Percentiles rank a stretch among this genome's conserved stretches.
Evolutionary conservation across 2,329 filamentous ascomycete genomes (phyloP).

Genomic region (Akanthomyces dipterigenus): DNA sequence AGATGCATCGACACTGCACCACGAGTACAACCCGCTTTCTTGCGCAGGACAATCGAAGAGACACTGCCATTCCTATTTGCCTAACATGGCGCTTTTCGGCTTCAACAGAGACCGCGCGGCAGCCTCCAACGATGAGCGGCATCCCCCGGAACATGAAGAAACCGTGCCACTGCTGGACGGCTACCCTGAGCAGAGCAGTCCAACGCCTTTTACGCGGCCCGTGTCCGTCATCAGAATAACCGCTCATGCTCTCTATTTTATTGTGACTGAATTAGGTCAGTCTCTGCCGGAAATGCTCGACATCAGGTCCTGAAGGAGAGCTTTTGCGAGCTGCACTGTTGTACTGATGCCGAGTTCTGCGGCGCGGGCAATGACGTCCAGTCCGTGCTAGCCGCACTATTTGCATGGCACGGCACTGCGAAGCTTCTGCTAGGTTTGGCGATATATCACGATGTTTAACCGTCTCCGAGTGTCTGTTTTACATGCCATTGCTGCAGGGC

Average conservation of each 20-base stretch:
- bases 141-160: no score
- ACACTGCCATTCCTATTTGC: no score
- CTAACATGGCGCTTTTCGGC: no score
- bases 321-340: not conserved
- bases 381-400: not conserved
- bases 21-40: no score
- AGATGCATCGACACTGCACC: no score
- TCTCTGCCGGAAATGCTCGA: not conserved
- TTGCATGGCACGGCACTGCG: not conserved
- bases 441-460: not conserved
- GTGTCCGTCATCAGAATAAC: not conserved
- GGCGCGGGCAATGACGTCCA: not conserved
- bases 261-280: not conserved
- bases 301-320: constrained; percentile 4
- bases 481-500: not conserved
- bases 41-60: no score
- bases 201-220: not conserved
- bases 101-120: no score
- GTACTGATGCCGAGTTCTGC: not conserved
- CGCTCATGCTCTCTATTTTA: not conserved
- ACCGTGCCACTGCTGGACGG: no score
- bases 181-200: no score
- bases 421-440: not conserved
- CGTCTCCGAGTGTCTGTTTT: not conserved
- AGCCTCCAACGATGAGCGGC: no score